phyloP scores from a whole-genome alignment of 2,329 filamentous ascomycete genomes.

The Colletotrichum viniferum region DNA sequence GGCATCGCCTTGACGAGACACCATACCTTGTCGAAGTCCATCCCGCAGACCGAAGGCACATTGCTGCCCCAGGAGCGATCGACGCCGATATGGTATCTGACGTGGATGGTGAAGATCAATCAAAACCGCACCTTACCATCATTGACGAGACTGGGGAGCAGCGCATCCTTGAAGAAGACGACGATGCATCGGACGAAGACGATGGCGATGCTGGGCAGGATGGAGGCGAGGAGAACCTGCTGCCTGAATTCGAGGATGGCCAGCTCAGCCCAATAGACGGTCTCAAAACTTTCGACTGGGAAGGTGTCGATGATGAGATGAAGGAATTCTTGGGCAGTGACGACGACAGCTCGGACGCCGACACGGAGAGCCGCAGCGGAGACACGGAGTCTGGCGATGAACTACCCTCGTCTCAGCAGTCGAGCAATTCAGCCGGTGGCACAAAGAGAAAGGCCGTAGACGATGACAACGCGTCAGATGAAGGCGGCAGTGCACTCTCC shows the following conservation, averaged over 20 bases:
- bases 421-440: not conserved
- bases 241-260: slow-evolving; percentile 54
- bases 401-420: slow-evolving; percentile 4
- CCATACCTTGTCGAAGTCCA: slow-evolving; percentile 81
- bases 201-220: slow-evolving; percentile 38
- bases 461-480: slow-evolving; percentile 27
- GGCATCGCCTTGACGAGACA: slow-evolving; percentile 79
- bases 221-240: slow-evolving; percentile 50
- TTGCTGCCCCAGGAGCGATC: slow-evolving; percentile 33
- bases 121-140: slow-evolving; percentile 49
- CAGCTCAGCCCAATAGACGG: slow-evolving; percentile 58
- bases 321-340: slow-evolving; percentile 72
- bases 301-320: slow-evolving; percentile 72
- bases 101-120: slow-evolving; percentile 34
- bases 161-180: slow-evolving; percentile 38
- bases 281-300: slow-evolving; percentile 65
- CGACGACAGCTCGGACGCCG: slow-evolving; percentile 51
- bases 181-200: slow-evolving; percentile 36
- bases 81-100: slow-evolving; percentile 21
- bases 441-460: slow-evolving; percentile 24
- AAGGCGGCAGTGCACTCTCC: slow-evolving; percentile 36
- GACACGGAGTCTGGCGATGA: slow-evolving; percentile 22
- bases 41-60: slow-evolving; percentile 62
- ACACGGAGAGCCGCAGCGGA: slow-evolving; percentile 26
- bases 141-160: slow-evolving; percentile 49